Evolutionary conservation across 805 yeast genomes (phyloP).

Genomic region (Hyphopichia homilentoma): DNA sequence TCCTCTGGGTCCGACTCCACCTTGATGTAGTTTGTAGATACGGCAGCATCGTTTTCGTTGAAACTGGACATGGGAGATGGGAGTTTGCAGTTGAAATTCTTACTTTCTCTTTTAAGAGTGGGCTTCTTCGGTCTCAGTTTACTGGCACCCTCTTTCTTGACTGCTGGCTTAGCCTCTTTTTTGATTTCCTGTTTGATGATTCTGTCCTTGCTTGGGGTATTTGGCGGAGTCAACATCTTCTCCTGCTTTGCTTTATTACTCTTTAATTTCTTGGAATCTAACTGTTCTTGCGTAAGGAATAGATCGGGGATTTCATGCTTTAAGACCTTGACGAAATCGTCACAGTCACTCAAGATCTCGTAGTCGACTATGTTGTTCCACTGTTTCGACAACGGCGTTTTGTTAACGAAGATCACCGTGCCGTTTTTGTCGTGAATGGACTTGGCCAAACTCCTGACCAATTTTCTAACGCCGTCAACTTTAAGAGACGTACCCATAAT

Average conservation of each 20-base stretch:
- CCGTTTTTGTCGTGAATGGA: conserved; percentile 80
- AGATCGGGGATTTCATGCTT: conserved; percentile 54
- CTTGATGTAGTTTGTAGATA: conserved; percentile 1
- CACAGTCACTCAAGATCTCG: conserved; percentile 79
- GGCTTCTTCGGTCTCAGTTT: conserved; percentile 10
- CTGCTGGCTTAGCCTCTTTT: conserved; percentile 4
- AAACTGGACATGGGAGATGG: conserved; percentile 38
- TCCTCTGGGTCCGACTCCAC: background rate
- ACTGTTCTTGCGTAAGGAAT: conserved; percentile 55
- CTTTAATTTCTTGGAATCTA: conserved; percentile 39
- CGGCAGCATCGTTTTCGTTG: conserved; percentile 10
- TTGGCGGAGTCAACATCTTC: conserved; percentile 5
- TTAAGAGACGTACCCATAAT: conserved; percentile 90
- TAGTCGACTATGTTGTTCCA: conserved; percentile 79
- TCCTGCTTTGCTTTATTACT: conserved; percentile 4
- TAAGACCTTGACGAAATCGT: conserved; percentile 64
- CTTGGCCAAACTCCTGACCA: conserved; percentile 66
- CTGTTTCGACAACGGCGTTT: conserved; percentile 53
- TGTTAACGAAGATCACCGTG: conserved; percentile 70
- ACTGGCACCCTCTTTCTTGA: conserved; percentile 7
- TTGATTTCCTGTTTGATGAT: conserved; percentile 3
- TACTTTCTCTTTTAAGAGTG: conserved; percentile 15
- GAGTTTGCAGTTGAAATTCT: conserved; percentile 12
- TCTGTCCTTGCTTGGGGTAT: conserved; percentile 3
- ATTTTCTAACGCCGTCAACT: conserved; percentile 82